Conservation (phyloP, 1,139 yeast species). For the Starmera stellimalicola region DNA sequence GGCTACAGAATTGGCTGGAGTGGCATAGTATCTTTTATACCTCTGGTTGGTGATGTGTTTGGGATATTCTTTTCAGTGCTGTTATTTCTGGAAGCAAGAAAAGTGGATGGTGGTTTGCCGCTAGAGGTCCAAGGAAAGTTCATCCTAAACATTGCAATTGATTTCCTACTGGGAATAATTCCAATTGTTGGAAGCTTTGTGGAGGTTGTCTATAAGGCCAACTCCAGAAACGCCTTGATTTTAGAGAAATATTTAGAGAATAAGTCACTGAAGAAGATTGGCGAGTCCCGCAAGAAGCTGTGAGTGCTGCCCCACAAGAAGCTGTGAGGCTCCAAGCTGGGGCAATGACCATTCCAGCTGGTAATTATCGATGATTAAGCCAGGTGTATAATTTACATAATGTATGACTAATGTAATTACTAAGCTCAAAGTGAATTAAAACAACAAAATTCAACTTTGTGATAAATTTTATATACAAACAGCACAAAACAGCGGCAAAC, state of each 20-base stretch:
- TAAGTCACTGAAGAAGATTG: not conserved
- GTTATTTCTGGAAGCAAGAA: conserved; percentile 39
- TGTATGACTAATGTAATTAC: too few species aligned
- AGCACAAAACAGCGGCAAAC: not conserved
- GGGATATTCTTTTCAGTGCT: conserved; percentile 41
- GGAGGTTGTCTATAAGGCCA: conserved; percentile 63
- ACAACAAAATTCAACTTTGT: too few species aligned
- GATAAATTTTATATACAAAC: not conserved
- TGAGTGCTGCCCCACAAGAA: not conserved
- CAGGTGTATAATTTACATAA: too few species aligned
- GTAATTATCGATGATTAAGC: too few species aligned
- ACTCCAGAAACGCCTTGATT: conserved; percentile 60
- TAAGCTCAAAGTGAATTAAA: too few species aligned
- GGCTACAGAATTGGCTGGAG: conserved; percentile 69
- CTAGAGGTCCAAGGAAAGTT: conserved; percentile 36
- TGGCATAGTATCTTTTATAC: conserved; percentile 60
- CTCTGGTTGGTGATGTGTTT: conserved; percentile 49
- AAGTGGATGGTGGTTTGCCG: conserved; percentile 62
- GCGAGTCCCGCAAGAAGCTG: not conserved
- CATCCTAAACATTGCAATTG: conserved; percentile 52
- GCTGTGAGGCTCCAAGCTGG: too few species aligned
- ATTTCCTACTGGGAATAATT: conserved; percentile 59
- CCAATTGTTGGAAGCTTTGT: conserved; percentile 68
- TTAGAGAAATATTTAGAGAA: conserved; percentile 51
- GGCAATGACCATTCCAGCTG: too few species aligned